Base-by-base conservation (phyloP, 73 alveolate genomes). In the Stentor coeruleus region DNA sequence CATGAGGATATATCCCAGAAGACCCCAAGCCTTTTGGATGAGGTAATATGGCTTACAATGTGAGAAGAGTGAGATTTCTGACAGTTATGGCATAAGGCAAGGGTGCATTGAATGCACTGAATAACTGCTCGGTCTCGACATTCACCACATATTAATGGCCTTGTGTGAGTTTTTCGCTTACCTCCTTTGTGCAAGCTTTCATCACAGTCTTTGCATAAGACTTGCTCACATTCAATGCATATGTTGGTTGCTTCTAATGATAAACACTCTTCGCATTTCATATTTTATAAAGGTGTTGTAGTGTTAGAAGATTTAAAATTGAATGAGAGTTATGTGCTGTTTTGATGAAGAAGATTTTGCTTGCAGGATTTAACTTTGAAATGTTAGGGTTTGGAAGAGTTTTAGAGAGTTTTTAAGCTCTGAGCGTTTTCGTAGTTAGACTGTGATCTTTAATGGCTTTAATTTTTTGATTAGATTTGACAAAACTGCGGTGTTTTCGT, bases 171-270 rank as follows among this genome's bases (percentile, higher is more conserved):
- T 38, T 72, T 76, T 75, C 88, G 59, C 39, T 75, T 75, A 3
- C 86, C 86, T 11, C 37, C 77, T 30, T 74, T 72, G 49, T 82
- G 88, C 58, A 82, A 30, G 42, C 31, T 38, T 31, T 36, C 20
- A 75, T 82, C 88, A 82, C 88, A 82, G 0, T 35, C 57, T 35
- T 2, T 26, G 3, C 88, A 82, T 41, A 82, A 37, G 14, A 14
- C 30, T 59, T 42, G 77, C 3, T 76, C 88, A 38, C 88, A 82
- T 11, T 82, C 88, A 39, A 20, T 39, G 41, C 88, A 82, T 49
- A 4, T 31, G 15, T 35, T 6, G 59, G 30, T 59, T 4, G 88
- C 73, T n/a, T 79, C 28, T 14, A 20, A 30, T 11, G 36, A 15
- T 6, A 26, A 30, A 35, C 83, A 75, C 38, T 75, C 83, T 75